phyloP scores from a whole-genome alignment of 305 asterid species.

The Fraxinus dipetala region DNA sequence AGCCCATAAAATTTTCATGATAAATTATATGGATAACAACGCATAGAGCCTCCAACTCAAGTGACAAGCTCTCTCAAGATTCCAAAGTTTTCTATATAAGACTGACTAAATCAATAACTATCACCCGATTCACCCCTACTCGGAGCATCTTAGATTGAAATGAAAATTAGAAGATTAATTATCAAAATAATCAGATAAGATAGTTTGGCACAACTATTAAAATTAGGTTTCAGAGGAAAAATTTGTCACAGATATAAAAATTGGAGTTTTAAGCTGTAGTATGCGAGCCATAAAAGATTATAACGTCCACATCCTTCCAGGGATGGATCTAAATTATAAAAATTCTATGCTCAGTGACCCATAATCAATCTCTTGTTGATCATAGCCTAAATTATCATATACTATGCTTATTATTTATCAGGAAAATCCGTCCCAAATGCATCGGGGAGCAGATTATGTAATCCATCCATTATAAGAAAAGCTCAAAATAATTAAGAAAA shows the following conservation, averaged over 20 bases:
- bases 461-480: background rate
- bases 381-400: background rate
- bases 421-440: background rate
- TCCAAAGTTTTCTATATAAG: background rate
- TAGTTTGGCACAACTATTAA: background rate
- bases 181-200: background rate
- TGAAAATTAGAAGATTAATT: background rate
- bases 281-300: background rate
- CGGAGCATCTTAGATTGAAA: background rate
- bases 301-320: background rate
- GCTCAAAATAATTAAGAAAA: background rate
- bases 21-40: background rate
- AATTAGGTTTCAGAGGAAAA: background rate
- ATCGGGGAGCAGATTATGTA: background rate
- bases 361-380: background rate
- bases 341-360: background rate
- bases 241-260: background rate
- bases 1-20: background rate
- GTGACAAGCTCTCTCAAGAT: background rate
- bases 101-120: background rate
- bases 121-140: background rate
- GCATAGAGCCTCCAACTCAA: background rate
- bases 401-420: background rate
- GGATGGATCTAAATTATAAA: background rate
- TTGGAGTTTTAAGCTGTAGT: background rate